These are phyloP conservation scores for Trametes cubensis DNA, from an alignment of 768 basidiomycete genomes.

Conservation along the genomic window DNA sequence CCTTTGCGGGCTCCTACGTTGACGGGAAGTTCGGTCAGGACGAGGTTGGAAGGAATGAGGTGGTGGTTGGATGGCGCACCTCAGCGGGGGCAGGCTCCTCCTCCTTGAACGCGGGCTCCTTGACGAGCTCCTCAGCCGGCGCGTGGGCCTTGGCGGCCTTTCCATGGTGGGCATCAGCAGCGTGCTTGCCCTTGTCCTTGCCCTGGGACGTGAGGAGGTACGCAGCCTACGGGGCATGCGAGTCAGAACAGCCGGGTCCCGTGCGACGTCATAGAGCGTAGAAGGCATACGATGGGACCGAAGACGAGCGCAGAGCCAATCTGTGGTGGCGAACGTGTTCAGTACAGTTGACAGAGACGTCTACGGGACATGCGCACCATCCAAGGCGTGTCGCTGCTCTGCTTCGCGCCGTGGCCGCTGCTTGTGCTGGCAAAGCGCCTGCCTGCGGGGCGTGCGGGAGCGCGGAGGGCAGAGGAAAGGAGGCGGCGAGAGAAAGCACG, in stretches of 20 bases:
- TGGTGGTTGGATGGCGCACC: background rate
- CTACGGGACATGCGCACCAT: slow-evolving; percentile 17
- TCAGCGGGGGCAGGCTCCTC: slow-evolving; percentile 9
- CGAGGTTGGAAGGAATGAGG: background rate
- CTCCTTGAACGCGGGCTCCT: background rate
- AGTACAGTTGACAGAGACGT: background rate
- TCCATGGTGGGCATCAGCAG: slow-evolving; percentile 14
- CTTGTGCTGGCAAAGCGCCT: slow-evolving; percentile 28
- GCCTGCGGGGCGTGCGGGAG: slow-evolving; percentile 22
- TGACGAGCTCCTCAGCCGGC: slow-evolving; percentile 1
- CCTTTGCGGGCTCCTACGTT: slow-evolving; percentile 20
- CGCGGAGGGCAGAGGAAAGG: slow-evolving; percentile 22
- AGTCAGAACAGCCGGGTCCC: too few relatives aligned
- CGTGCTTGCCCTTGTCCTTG: slow-evolving; percentile 17
- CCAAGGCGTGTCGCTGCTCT: slow-evolving; percentile 31
- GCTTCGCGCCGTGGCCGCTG: slow-evolving; percentile 20
- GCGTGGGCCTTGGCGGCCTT: slow-evolving; percentile 8
- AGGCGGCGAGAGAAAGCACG: slow-evolving; percentile 26
- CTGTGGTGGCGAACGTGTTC: slow-evolving; percentile 10
- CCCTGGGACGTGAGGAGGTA: slow-evolving; percentile 19
- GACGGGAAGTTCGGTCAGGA: background rate
- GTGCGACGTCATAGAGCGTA: slow-evolving; percentile 4
- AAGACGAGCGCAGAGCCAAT: slow-evolving; percentile 32
- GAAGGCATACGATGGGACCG: slow-evolving; percentile 27
- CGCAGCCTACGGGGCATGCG: background rate